Evolutionary conservation across 495 filamentous ascomycete species (phyloP).

Genomic region (Lasiosphaeria hispida): DNA sequence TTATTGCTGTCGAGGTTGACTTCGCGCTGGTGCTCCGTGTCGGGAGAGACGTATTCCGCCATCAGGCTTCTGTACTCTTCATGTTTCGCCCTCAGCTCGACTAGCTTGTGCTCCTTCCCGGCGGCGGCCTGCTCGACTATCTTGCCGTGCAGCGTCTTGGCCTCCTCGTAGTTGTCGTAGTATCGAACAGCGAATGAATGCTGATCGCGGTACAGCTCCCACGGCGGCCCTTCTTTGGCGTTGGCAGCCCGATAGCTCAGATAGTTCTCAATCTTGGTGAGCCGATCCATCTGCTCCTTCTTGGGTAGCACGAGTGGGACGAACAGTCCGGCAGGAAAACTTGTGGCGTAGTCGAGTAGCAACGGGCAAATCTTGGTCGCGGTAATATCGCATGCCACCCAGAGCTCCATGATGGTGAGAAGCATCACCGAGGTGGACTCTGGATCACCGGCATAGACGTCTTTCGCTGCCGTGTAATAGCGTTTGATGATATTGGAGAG

Average conservation of each 20-base stretch:
- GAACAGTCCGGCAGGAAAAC: slow-evolving; percentile 44
- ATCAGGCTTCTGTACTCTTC: too few species aligned
- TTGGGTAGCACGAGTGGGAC: slow-evolving; percentile 49
- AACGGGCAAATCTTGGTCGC: slow-evolving; percentile 40
- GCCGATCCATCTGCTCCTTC: slow-evolving; percentile 48
- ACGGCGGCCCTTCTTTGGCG: slow-evolving; percentile 22
- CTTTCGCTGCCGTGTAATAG: too few species aligned
- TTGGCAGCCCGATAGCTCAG: too few species aligned
- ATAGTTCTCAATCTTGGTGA: slow-evolving; percentile 51
- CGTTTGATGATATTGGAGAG: too few species aligned
- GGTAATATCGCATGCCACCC: slow-evolving; percentile 58
- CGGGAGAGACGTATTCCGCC: too few species aligned
- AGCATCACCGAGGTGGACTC: slow-evolving; percentile 64
- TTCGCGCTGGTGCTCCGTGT: too few species aligned
- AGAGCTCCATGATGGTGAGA: slow-evolving; percentile 61
- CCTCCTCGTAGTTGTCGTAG: slow-evolving; percentile 46
- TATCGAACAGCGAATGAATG: slow-evolving; percentile 54
- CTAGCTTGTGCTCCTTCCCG: slow-evolving; percentile 35
- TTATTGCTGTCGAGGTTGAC: too few species aligned
- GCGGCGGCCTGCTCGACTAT: slow-evolving; percentile 42
- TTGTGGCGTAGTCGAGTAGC: slow-evolving; percentile 51
- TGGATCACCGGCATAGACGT: too few species aligned
- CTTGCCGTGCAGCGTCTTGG: slow-evolving; percentile 35
- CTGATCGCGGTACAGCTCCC: slow-evolving; percentile 33
- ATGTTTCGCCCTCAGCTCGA: slow-evolving; percentile 50